Base-by-base conservation (phyloP, 2,329 filamentous ascomycete species). In the Paracamarosporium sp. region DNA sequence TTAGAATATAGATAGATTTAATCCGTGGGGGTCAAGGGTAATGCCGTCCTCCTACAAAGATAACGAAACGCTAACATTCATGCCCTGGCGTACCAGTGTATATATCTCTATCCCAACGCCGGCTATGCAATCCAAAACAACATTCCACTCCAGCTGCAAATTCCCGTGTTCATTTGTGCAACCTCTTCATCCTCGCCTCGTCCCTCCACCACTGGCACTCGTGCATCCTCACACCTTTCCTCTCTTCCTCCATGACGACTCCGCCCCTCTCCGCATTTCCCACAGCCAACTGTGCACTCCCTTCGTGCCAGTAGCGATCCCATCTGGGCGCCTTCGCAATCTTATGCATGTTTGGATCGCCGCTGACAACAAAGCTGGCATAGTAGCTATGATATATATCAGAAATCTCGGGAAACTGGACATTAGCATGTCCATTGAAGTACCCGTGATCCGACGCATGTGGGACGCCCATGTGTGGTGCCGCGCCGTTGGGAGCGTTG, bases 171-270 rank as follows among this genome's bases (percentile, higher is more conserved):
- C 44, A 76, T 54, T 76, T 76, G 24, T 73, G 70, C 44, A 75
- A 48, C 58, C 73, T 65, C 51, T 50, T 47, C 48, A 69, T 71
- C 33, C 72, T 60, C 35, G 59, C 66, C 27, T 63, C 60, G 24
- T 76, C 72, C 11, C 69, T 68, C 73, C 73, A 75, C 71, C 72
- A 75, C 5, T 45, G 55, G 51, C 72, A 76, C 47, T 69, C 63
- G 60, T 67, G 56, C 65, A 70, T 68, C 36, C 71, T 59, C 1
- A 74, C 68, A 3, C 66, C 70, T 0, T 59, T 55, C 1, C 38
- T 56, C 41, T 75, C 72, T 6, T 55, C 55, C 52, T 75, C 71
- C 65, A 71, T 68, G 6, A 57, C 43, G 2, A 65, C 48, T 0
- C 71, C 72, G 13, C 70, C 67, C 36, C 67, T 50, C 1, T 52